Conservation (phyloP, 2,329 filamentous ascomycete genomes). For the Neoascochyta sp. region DNA sequence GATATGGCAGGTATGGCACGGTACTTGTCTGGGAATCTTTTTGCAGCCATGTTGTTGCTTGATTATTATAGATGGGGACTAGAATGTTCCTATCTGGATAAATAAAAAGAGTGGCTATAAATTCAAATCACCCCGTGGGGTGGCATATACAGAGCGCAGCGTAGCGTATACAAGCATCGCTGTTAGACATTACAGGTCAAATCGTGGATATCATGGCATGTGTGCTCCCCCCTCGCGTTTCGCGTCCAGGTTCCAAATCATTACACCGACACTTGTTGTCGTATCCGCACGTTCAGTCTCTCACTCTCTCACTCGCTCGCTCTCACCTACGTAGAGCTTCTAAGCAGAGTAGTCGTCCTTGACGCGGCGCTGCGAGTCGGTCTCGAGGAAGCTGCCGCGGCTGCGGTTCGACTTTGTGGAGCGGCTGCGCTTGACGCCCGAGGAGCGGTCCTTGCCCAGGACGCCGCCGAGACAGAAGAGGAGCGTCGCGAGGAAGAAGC, state of each 20-base stretch:
- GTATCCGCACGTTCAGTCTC: neutral
- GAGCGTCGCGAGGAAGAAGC: slow-evolving; percentile 62
- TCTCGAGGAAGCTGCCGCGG: slow-evolving; percentile 55
- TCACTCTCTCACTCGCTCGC: neutral
- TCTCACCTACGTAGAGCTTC: too few species aligned
- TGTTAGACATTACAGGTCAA: slow-evolving; percentile 10
- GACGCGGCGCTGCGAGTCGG: slow-evolving; percentile 57
- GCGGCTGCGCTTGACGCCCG: slow-evolving; percentile 44
- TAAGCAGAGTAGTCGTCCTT: slow-evolving; percentile 65
- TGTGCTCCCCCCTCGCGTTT: neutral
- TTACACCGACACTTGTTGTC: slow-evolving; percentile 3
- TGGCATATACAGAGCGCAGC: too few species aligned
- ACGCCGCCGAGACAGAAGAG: slow-evolving; percentile 63
- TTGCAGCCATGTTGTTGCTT: too few species aligned
- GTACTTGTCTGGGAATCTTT: too few species aligned
- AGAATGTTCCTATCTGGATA: too few species aligned
- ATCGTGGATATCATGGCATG: slow-evolving; percentile 19
- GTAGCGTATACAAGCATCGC: slow-evolving; percentile 3
- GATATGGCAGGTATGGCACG: too few species aligned
- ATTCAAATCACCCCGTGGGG: too few species aligned
- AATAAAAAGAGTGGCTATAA: too few species aligned
- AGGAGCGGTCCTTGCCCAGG: slow-evolving; percentile 45
- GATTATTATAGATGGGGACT: too few species aligned
- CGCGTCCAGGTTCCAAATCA: neutral
- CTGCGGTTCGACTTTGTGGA: slow-evolving; percentile 43